Evolutionary conservation across 176 grass and related monocot species (phyloP).

Genomic region (Oryza meyeriana): DNA sequence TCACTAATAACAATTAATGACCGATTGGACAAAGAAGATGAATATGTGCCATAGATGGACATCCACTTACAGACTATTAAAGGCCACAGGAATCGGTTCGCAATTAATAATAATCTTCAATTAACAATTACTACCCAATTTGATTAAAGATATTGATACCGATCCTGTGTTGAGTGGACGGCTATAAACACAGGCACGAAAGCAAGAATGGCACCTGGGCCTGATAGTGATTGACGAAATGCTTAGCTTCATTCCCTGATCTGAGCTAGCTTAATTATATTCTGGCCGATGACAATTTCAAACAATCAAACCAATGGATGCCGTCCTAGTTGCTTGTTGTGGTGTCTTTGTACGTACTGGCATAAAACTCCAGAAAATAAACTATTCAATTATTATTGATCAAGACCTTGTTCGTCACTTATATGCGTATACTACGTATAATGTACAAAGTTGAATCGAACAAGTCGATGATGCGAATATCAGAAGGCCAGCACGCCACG

Average conservation of each 20-base stretch:
- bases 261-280: no score
- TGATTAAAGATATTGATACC: background rate
- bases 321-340: no score
- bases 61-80: background rate
- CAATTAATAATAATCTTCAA: no score
- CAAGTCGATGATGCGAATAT: background rate
- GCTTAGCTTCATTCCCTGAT: no score
- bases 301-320: no score
- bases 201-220: background rate
- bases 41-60: background rate
- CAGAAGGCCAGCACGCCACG: background rate
- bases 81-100: background rate
- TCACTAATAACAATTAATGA: background rate
- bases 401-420: background rate
- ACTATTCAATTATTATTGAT: background rate
- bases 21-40: background rate
- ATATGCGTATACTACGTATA: background rate
- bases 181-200: background rate
- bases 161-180: background rate
- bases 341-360: background rate
- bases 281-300: no score
- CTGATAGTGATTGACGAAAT: no score
- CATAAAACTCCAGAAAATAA: background rate
- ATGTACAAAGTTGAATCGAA: background rate
- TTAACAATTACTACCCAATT: no score